Conservation (phyloP, 441 rosid genomes). For the Lepidium campestre region DNA sequence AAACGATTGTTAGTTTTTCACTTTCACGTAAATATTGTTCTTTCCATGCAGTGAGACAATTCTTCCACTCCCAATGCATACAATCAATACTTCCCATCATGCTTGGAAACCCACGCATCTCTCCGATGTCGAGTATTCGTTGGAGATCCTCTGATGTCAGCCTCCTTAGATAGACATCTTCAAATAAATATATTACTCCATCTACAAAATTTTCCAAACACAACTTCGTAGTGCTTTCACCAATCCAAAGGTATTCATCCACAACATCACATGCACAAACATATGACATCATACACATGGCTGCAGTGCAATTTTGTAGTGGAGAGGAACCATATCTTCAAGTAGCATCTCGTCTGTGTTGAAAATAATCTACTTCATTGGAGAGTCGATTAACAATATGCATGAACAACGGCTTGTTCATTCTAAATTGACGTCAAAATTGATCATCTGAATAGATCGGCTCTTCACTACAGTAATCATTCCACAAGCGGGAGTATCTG, state of each 20-base stretch:
- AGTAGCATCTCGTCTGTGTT: not conserved
- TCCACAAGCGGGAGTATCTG: not conserved
- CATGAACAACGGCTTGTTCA: not conserved
- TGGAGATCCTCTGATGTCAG: not conserved
- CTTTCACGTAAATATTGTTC: too few relatives aligned
- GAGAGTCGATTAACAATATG: not conserved
- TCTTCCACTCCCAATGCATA: too few relatives aligned
- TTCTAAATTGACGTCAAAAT: not conserved
- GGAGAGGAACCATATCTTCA: not conserved
- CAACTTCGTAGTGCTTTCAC: too few relatives aligned
- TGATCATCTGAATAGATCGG: not conserved
- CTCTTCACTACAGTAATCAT: not conserved
- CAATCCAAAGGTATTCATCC: too few relatives aligned
- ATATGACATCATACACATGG: not conserved
- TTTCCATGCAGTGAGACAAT: too few relatives aligned
- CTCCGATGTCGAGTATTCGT: too few relatives aligned
- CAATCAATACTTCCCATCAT: too few relatives aligned
- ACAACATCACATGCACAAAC: not conserved
- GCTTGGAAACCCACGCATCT: too few relatives aligned
- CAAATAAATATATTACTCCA: not conserved
- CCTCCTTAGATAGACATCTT: not conserved
- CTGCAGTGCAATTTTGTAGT: not conserved
- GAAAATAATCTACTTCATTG: not conserved
- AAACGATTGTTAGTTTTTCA: too few relatives aligned
- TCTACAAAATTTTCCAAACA: not conserved